Base-by-base conservation (phyloP, 2,329 filamentous ascomycete species). In the Magnaporthiopsis rhizophila region DNA sequence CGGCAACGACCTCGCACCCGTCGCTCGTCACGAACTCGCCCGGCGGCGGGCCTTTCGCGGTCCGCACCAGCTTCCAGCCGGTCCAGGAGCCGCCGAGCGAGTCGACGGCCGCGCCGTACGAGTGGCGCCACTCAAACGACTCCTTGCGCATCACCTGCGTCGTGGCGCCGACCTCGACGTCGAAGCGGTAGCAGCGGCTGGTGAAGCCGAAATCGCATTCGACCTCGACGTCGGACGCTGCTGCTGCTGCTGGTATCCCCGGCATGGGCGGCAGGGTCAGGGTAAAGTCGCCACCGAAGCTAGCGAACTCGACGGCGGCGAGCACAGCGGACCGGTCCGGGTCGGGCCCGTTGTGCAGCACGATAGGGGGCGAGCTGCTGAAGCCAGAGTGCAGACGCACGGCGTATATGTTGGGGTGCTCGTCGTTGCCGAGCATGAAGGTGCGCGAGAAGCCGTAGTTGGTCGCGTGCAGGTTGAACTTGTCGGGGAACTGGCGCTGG, bases 41-140 rank as follows among this genome's bases (percentile, higher is more conserved):
- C 30, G 63, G 65, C 32, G 62, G 62, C 26, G 68, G 65, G 50
- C 66, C 66, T 26, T 64, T 68, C 30, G 70, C 69, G 63, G 76
- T 58, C n/a, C 78, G 71, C 38, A 79, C 71, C 8, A 81, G 72
- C 70, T 80, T 79, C 75, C 75, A 78, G 11, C 79, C 77, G 15
- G 68, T 67, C 4, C 67, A 70, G n/a, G 69, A 65, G 8, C 73
- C 69, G 30, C 71, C 72, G 3, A 79, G 69, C 6, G 66, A 66
- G 56, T 68, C 69, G 36, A 80, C 71, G 56, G 75, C 77, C 5
- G 66, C 65, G 58, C 75, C 75, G 45, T 69, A 69, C 65, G 74
- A 75, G 65, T 74, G 71, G 3, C 78, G 75, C 79, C 79, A 81
- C 71, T 80, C 75, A 66, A 79, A 81, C 24, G 66, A 61, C 68